Evolutionary conservation across 108 stramenopile genomes (phyloP).

Genomic region (Discostella pseudostelligera): DNA sequence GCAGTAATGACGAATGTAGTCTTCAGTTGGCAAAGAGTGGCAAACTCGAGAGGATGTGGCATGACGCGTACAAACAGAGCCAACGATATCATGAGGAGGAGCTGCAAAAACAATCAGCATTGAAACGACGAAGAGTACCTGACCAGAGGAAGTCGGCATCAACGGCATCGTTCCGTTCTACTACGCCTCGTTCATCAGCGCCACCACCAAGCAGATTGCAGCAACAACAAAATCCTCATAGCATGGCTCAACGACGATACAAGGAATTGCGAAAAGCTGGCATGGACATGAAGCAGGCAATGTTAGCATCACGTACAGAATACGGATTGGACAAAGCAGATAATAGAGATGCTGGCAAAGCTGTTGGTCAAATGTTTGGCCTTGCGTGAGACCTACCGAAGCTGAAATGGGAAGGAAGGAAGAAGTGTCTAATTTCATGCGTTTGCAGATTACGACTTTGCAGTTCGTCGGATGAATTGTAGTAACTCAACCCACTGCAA

Average conservation of each 20-base stretch:
- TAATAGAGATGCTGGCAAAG: slow-evolving; percentile 28
- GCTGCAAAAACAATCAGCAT: slow-evolving; percentile 24
- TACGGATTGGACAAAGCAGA: slow-evolving; percentile 30
- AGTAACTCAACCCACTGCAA: too few species aligned
- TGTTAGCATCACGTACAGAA: slow-evolving; percentile 52
- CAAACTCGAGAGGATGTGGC: slow-evolving; percentile 50
- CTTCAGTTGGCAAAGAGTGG: slow-evolving; percentile 9
- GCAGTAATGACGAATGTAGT: slow-evolving; percentile 8
- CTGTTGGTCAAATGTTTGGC: slow-evolving; percentile 72
- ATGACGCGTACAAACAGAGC: slow-evolving; percentile 41
- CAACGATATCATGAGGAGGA: slow-evolving; percentile 36
- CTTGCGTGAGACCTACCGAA: slow-evolving; percentile 18
- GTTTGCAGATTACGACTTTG: too few species aligned
- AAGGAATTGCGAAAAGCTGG: slow-evolving; percentile 62
- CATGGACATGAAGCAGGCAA: slow-evolving; percentile 47
- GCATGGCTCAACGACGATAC: slow-evolving; percentile 50
- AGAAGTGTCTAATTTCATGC: too few species aligned
- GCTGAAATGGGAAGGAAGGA: too few species aligned
- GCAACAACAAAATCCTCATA: slow-evolving; percentile 25
- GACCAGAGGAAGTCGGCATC: slow-evolving; percentile 9
- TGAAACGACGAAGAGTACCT: neutral
- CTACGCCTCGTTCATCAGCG: too few species aligned
- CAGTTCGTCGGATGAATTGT: too few species aligned
- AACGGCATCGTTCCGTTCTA: too few species aligned
- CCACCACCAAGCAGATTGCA: slow-evolving; percentile 13